Base-by-base conservation (phyloP, 2,329 filamentous ascomycete genomes). In the Nemania serpens region DNA sequence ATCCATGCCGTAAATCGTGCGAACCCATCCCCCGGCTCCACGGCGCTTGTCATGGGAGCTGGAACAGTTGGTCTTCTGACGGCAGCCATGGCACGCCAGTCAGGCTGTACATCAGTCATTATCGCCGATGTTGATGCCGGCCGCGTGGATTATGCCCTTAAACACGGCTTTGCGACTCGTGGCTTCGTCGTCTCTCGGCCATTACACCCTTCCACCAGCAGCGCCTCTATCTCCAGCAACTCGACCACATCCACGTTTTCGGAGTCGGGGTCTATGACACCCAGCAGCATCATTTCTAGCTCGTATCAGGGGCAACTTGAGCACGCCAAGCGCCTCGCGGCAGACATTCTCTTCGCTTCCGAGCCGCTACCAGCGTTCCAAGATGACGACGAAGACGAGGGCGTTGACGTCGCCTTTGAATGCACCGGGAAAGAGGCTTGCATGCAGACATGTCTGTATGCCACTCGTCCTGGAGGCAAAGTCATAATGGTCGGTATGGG, bases 401-500 rank as follows among this genome's bases (percentile, higher is more conserved):
- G 89, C 48, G 83, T 91, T 2, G 88, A 91, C 69, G 75, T 88
- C 5, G 85, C 88, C 0, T 92, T 92, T 65, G 90, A 93, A 75
- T 92, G 89, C 71, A 92, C 90, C 0, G 90, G 90, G 29, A 90
- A 91, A 62, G 88, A 90, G 64, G 81, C 84, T 0, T 91, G 89
- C 72, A 87, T 91, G 76, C 89, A 91, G 72, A 88, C 88, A 1
- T 83, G 86, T n/a, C 84, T 93, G 18, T 92, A 89, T 67, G 88
- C 88, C 2, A 88, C 89, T 10, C 82, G 82, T 59, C 82, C 89
- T 0, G 90, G 90, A 25, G 90, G 90, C 17, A 88, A 88, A 69
- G 81, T 92, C 51, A 82, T 93, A 71, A 87, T 93, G 76, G 88
- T 93, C 13, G 90, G 90, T 49, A 93, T 93, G 90, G 90, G 90